Evolutionary conservation across 2,329 filamentous ascomycete genomes (phyloP), one percentile per base, ranked within the genome.

Genomic region (Sclerotinia spermophila): DNA sequence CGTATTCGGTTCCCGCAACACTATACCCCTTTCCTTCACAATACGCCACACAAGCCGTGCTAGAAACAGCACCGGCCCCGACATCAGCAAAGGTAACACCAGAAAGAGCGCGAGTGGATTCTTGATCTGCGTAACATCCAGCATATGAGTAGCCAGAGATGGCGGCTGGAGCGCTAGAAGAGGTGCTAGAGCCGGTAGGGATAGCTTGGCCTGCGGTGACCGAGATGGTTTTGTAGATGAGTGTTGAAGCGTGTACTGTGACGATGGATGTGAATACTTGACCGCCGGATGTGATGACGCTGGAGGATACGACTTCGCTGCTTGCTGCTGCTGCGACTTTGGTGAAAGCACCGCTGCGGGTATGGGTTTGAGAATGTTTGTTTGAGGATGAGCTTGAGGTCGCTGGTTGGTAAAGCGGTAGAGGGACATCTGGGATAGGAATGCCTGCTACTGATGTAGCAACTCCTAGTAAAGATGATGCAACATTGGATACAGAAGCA

Each of bases 1-100:
- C 82, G 38, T 83, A 83, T 74, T 86, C 83, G 27, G 84, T 85
- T 35, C 84, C 84, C 0, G 85, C 84, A 70, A 85, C 79, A 53
- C 78, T 74, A 73, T 80, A 86, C 13, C 84, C 84, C 59, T 78
- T 77, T 45, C 74, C 73, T 11, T 82, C 78, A 77, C 86, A 89
- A 77, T 84, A 83, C 7, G 79, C 77, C 64, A 86, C 80, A 75
- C 86, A 87, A 33, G 81, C 82, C 64, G 80, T 81, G 76, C 80
- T 82, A 73, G 79, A 82, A 76, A 84, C 80, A 21, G 71, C 59
- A 27, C 75, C 72, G 62, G 75, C 67, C n/a, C 82, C 82, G 45
- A 85, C 75, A 69, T 83, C 78, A 35, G 82, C 81, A 60, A 82
- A 81, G 42, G 80, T 72, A 68, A 82, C 78, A 71, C 80, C 80